phyloP scores from a whole-genome alignment of 495 filamentous ascomycete genomes.

The Tuber borchii region DNA sequence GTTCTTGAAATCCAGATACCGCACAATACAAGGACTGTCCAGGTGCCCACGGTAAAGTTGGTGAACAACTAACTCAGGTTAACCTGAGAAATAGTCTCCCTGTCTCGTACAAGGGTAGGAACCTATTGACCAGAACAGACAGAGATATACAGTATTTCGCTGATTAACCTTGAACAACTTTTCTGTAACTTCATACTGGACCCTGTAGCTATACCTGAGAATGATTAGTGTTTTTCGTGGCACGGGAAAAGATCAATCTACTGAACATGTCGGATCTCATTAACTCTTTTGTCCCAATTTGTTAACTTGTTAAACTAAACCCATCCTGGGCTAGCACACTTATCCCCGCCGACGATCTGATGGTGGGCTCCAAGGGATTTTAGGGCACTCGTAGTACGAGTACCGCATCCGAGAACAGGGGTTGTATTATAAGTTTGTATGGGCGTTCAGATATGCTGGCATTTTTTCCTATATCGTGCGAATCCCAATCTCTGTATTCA shows the following conservation, averaged over 20 bases:
- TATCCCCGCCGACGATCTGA: neutral
- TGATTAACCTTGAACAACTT: too few species aligned
- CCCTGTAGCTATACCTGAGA: neutral
- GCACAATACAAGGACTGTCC: too few species aligned
- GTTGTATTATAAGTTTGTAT: neutral
- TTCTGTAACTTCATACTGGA: too few species aligned
- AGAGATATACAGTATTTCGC: too few species aligned
- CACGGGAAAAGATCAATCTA: neutral
- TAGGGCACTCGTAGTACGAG: neutral
- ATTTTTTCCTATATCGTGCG: neutral
- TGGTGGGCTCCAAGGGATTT: neutral
- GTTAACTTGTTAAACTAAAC: neutral
- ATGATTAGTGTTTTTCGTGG: neutral
- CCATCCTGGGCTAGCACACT: neutral
- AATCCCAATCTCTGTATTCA: neutral
- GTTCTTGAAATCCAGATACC: neutral
- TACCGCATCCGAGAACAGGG: neutral
- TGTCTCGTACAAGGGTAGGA: too few species aligned
- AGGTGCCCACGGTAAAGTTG: too few species aligned
- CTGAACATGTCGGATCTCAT: neutral
- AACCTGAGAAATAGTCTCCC: too few species aligned
- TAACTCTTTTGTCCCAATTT: neutral
- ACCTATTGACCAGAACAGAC: too few species aligned
- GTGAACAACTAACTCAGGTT: too few species aligned
- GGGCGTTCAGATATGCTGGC: neutral